These are phyloP conservation scores for Sugiyamaella smithiae DNA, from an alignment of 805 yeast species.

Conservation along the genomic window DNA sequence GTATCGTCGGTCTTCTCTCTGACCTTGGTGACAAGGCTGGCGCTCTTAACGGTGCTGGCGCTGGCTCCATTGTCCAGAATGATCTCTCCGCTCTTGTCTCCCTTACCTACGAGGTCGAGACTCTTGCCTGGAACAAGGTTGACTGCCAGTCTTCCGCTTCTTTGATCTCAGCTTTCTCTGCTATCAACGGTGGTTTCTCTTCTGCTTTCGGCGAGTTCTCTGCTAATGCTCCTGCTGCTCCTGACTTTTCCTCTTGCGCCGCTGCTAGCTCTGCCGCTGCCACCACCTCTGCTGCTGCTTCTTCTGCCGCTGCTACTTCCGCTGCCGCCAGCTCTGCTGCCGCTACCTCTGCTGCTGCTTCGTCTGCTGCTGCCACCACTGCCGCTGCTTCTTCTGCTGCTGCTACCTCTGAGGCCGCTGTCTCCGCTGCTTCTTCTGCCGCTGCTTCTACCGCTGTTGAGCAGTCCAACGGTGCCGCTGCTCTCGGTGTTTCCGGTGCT, in stretches of 20 bases:
- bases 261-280: slow-evolving; percentile 9
- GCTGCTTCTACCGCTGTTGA: slow-evolving; percentile 17
- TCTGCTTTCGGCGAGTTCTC: slow-evolving; percentile 3
- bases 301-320: slow-evolving; percentile 15
- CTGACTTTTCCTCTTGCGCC: slow-evolving; percentile 6
- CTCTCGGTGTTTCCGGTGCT: slow-evolving; percentile 19
- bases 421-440: slow-evolving; percentile 19
- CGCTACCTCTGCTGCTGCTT: slow-evolving; percentile 13
- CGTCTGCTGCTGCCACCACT: slow-evolving; percentile 16
- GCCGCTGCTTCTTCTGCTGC: slow-evolving; percentile 15
- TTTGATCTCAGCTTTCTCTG: not conserved
- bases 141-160: not conserved
- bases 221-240: slow-evolving; percentile 4
- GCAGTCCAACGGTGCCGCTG: slow-evolving; percentile 21
- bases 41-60: slow-evolving; percentile 27
- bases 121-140: slow-evolving; percentile 8
- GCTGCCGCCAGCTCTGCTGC: slow-evolving; percentile 10
- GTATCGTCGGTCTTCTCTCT: slow-evolving; percentile 17
- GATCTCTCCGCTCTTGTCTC: slow-evolving; percentile 14
- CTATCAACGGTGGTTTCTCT: slow-evolving; percentile 10
- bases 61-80: slow-evolving; percentile 16
- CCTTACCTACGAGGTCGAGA: slow-evolving; percentile 8
- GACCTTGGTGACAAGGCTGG: slow-evolving; percentile 26
- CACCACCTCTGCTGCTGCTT: slow-evolving; percentile 12
- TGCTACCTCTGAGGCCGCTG: slow-evolving; percentile 17